Evolutionary conservation across 2,329 filamentous ascomycete species (phyloP).

Genomic region (Penicillium sp.): DNA sequence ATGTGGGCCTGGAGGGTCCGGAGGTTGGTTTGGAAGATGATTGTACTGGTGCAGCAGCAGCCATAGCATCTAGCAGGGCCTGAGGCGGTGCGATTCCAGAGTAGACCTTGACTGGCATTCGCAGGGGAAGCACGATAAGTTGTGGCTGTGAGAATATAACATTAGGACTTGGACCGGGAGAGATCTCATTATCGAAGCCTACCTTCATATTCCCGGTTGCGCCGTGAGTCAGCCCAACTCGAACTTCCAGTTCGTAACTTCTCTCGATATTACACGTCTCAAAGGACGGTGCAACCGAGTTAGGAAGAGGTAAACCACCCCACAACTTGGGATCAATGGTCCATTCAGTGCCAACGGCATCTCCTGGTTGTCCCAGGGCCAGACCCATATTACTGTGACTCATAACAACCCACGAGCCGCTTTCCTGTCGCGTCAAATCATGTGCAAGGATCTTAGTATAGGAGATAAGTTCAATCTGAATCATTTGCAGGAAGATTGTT

Average conservation of each 20-base stretch:
- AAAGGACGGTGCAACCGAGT: slow-evolving; percentile 86
- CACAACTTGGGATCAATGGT: slow-evolving; percentile 75
- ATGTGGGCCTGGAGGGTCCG: slow-evolving; percentile 33
- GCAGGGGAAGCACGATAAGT: slow-evolving; percentile 76
- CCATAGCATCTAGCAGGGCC: slow-evolving; percentile 73
- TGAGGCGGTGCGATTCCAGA: slow-evolving; percentile 85
- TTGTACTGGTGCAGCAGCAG: slow-evolving; percentile 38
- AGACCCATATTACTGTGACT: slow-evolving; percentile 74
- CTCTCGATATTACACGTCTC: slow-evolving; percentile 85
- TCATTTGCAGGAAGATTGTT: slow-evolving; percentile 73
- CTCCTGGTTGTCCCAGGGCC: slow-evolving; percentile 66
- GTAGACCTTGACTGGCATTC: slow-evolving; percentile 79
- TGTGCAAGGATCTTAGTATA: slow-evolving; percentile 81
- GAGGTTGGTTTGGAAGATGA: slow-evolving; percentile 29
- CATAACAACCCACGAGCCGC: slow-evolving; percentile 75
- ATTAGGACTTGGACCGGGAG: slow-evolving; percentile 12
- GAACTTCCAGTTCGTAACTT: slow-evolving; percentile 82
- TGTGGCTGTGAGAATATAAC: slow-evolving; percentile 61
- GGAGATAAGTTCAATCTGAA: slow-evolving; percentile 83
- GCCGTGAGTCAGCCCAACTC: slow-evolving; percentile 78
- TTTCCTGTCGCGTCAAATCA: slow-evolving; percentile 72
- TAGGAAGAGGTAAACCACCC: slow-evolving; percentile 75
- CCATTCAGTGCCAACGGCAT: slow-evolving; percentile 69
- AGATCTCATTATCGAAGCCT: slow-evolving; percentile 34
- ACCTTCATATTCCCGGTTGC: slow-evolving; percentile 60